Evolutionary conservation across 805 yeast genomes (phyloP), one percentile per base, ranked within the genome.

Genomic region (Candida ascalaphidarum): DNA sequence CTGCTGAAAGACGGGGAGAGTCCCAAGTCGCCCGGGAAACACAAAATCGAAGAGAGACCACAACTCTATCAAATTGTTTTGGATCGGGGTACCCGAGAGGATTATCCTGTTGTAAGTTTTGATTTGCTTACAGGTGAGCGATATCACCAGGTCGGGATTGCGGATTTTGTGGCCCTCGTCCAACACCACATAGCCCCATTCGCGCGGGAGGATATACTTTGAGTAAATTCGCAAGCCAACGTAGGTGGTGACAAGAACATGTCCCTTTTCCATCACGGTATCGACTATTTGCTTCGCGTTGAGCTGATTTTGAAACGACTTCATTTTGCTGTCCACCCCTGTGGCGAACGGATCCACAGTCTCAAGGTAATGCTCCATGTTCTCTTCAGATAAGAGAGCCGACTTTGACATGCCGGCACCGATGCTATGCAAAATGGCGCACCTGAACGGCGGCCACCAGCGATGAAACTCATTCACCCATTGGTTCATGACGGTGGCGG

Each of bases 131-230:
- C 95, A 82, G 0, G 81, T 68, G 20, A 92, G 58, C 0, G 96
- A 80, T 5, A 92, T 81, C 30, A 77, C 94, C 31, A 92, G 76
- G 46, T 92, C 86, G 0, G 98, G 97, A 48, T 92, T 92, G 42
- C 97, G 66, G 31, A 92, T 92, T 54, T 89, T 92, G 53, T 92
- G 98, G 2, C 98, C 98, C 50, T 92, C 98, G 54, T 89, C 98
- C 8, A 89, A 55, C 1, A 89, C 84, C 11, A 79, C 89, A 46
- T 88, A 89, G 1, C 88, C 86, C 97, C 97, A 92, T 25, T 71
- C 60, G 8, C 69, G 62, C 0, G 81, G 74, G n/a, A 84, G 51
- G 4, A 84, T 51, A 13, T 67, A 55, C 19, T 71, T 71, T 4
- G 81, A 61, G 48, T 84, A 83, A 7, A 81, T 68, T 33, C 80